These are phyloP conservation scores for Diplocarpon mali DNA, from an alignment of 2,329 filamentous ascomycete genomes.

Conservation along the genomic window DNA sequence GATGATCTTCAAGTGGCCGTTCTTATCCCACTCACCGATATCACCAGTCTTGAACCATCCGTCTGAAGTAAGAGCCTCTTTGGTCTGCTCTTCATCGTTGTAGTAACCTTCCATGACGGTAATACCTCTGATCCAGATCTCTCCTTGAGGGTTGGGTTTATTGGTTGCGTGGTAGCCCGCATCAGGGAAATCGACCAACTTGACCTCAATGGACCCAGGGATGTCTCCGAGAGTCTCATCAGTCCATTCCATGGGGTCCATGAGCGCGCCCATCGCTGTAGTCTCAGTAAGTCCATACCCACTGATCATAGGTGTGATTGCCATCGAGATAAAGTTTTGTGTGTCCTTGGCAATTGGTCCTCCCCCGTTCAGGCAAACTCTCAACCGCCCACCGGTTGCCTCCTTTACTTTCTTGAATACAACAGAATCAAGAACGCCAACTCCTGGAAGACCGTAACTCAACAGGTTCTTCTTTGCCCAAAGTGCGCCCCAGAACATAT, in stretches of 20 bases:
- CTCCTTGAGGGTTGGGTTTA: slow-evolving; percentile 69
- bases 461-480: slow-evolving; percentile 49
- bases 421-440: slow-evolving; percentile 62
- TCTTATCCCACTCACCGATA: slow-evolving; percentile 65
- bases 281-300: slow-evolving; percentile 96
- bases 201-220: slow-evolving; percentile 69
- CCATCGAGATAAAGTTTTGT: slow-evolving; percentile 80
- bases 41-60: slow-evolving; percentile 94
- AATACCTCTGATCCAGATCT: slow-evolving; percentile 78
- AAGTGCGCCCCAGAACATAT: slow-evolving; percentile 64
- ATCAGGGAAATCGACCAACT: slow-evolving; percentile 82
- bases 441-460: slow-evolving; percentile 49
- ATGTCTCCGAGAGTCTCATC: slow-evolving; percentile 67
- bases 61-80: slow-evolving; percentile 64
- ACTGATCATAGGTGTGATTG: slow-evolving; percentile 85
- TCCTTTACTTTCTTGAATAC: slow-evolving; percentile 90
- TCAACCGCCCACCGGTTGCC: slow-evolving; percentile 76
- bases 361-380: slow-evolving; percentile 89
- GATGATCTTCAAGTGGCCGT: slow-evolving; percentile 65
- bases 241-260: slow-evolving; percentile 77
- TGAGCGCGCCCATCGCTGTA: slow-evolving; percentile 69
- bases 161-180: slow-evolving; percentile 67
- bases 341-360: slow-evolving; percentile 84
- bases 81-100: slow-evolving; percentile 76
- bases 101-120: slow-evolving; percentile 71